Evolutionary conservation across 2,329 filamentous ascomycete species (phyloP).

Genomic region (Pseudogymnoascus sp.): DNA sequence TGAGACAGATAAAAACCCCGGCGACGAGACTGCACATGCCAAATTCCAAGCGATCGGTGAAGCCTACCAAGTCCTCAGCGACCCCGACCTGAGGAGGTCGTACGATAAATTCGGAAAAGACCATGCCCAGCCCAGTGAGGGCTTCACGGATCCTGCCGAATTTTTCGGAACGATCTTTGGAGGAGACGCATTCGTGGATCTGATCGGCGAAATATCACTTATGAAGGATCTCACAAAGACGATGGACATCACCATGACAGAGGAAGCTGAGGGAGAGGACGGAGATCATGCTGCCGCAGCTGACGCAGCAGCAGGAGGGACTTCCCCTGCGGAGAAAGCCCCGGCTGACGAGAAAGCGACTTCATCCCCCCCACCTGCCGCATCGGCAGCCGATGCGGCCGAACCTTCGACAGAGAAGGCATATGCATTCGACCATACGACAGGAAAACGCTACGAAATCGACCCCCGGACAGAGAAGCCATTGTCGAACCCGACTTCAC

Average conservation of each 20-base stretch:
- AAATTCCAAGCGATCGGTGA: conserved; percentile 86
- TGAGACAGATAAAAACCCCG: conserved; percentile 83
- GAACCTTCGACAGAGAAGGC: conserved; percentile 10
- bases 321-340: conserved; percentile 24
- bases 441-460: background rate
- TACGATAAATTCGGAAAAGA: conserved; percentile 99
- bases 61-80: conserved; percentile 74
- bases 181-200: conserved; percentile 89
- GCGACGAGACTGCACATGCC: conserved; percentile 85
- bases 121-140: conserved; percentile 78
- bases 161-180: conserved; percentile 99
- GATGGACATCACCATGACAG: conserved; percentile 93
- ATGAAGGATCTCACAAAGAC: conserved; percentile 98
- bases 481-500: conserved; percentile 17
- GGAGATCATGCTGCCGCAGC: conserved; percentile 44
- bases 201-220: conserved; percentile 95
- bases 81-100: conserved; percentile 76
- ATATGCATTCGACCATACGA: background rate
- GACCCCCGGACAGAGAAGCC: conserved; percentile 23
- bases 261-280: conserved; percentile 58
- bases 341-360: conserved; percentile 29
- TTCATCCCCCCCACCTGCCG: conserved; percentile 34
- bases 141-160: conserved; percentile 92
- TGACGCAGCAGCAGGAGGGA: conserved; percentile 25
- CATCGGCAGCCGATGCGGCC: conserved; percentile 13